Evolutionary conservation across 768 basidiomycete species (phyloP), one percentile per base, ranked within the genome.

Genomic region (Tricholoma hemisulphureum): DNA sequence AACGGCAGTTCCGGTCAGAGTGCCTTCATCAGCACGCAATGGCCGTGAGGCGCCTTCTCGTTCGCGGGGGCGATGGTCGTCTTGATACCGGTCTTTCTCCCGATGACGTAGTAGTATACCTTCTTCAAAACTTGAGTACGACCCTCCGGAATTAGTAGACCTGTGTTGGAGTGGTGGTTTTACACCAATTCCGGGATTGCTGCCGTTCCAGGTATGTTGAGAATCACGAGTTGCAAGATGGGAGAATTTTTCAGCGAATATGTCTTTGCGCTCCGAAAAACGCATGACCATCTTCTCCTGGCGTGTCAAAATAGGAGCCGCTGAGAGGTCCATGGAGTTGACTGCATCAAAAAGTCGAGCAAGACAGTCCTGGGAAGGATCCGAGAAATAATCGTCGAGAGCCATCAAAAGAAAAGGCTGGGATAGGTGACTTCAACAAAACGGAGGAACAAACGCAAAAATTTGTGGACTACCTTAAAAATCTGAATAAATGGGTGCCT

Each of bases 361-460:
- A 13, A 99, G 85, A 64, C 93, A 91, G 62, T 93, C 91, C 68
- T 95, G 87, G 0, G 93, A 94, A 0, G 95, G 95, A 61, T 88
- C 82, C 23, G 83, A 77, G 71, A 95, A 94, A 74, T 98, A 99
- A 72, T 98, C 94, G 68, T 98, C 94, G 46, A 99, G 81, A 4
- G 96, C 95, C 67, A 98, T 87, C 2, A 97, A 77, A 9, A 99
- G 85, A 51, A 98, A 85, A 14, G 95, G 95, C 95, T 97, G n/a
- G 11, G 54, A 34, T 56, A 29, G 26, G 29, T 29, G 28, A 39
- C 55, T 50, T 46, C 41, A 59, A 64, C 49, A 59, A 61, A 50
- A 45, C 50, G 29, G 6, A 31, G n/a, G 43, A 28, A 26, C 20
- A 37, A 41, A 26, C 51, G 41, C 23, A 53, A 20, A 29, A n/a